Conservation (phyloP, 2,329 filamentous ascomycete species). For the Trichoderma guizhouense region DNA sequence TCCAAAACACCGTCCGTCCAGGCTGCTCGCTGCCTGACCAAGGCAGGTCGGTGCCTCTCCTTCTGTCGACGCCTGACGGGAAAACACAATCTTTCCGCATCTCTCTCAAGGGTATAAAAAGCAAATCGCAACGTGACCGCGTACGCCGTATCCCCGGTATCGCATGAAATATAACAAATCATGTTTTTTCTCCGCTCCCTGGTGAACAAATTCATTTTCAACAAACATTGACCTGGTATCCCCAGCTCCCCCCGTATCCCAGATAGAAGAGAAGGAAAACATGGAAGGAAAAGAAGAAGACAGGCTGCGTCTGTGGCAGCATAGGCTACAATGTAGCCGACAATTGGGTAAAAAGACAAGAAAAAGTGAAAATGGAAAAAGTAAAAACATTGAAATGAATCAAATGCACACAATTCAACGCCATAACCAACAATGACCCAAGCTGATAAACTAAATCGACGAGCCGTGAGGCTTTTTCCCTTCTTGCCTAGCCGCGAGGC, state of each 20-base stretch:
- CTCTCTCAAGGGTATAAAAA: slow-evolving; percentile 1
- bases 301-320: not conserved
- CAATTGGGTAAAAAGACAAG: not conserved
- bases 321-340: not conserved
- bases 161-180: not conserved
- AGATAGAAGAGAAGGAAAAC: not conserved
- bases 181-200: not conserved
- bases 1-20: not conserved
- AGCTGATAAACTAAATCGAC: slow-evolving; percentile 16
- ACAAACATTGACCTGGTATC: not conserved
- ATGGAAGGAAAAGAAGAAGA: not conserved
- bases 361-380: not conserved
- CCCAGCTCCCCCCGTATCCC: not conserved
- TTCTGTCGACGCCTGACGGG: slow-evolving; percentile 5
- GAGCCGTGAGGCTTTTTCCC: slow-evolving; percentile 30
- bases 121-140: not conserved
- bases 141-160: slow-evolving; percentile 4
- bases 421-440: slow-evolving; percentile 15
- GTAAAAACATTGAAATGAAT: not conserved
- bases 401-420: not conserved
- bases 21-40: not conserved
- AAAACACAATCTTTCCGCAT: not conserved
- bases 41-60: not conserved
- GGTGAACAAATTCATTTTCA: not conserved
- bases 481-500: slow-evolving; percentile 32